Evolutionary conservation across 441 rosid species (phyloP), one percentile per base, ranked within the genome.

Genomic region (Eruca vesicaria): DNA sequence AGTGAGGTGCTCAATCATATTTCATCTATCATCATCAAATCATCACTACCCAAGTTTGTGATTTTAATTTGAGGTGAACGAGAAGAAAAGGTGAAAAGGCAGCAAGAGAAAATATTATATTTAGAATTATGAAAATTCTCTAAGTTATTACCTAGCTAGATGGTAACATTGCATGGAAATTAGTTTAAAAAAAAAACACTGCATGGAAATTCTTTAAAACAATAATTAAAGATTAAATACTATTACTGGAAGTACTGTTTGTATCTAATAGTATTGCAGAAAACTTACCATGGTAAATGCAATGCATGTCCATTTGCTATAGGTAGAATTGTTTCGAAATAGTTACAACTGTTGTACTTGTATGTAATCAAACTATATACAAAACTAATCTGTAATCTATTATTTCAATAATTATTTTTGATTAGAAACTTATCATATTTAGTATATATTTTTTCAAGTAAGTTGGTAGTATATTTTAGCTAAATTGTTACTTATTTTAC

Each of bases 1-100:
- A 50, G 55, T 63, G 68, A 61, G 61, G 60, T 72, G 66, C 77
- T 59, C 81, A 72, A 60, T 78, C 81, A 78, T 78, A 18, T 62
- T 41, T 59, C 76, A 77, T 32, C 62, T 33, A 72, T 72, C 77
- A 67, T 72, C 81, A 68, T 72, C 77, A 67, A 62, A 41, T 78
- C 74, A 67, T 48, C 20, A 16, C 70, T 61, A 6, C 43, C 63
- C 62, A 26, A 31, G 20, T n/a, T 63, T 38, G 61, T 45, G 35
- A 28, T 65, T 57, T 18, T 53, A 36, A 38, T 62, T 53, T 59
- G 58, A 26, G 58, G 33, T 68, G 63, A 35, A 50, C 14, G 50
- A 62, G 21, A 56, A 56, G 4, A 74, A 58, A 43, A 56, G 4
- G 14, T 35, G 3, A 33, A 53, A 55, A 15, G 56, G 74, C 23